A percentile compares a stretch with the other conserved stretches of the same genome.
Evolutionary conservation across 2,329 filamentous ascomycete species (phyloP).

Genomic region (Chrysoporthe cubensis): DNA sequence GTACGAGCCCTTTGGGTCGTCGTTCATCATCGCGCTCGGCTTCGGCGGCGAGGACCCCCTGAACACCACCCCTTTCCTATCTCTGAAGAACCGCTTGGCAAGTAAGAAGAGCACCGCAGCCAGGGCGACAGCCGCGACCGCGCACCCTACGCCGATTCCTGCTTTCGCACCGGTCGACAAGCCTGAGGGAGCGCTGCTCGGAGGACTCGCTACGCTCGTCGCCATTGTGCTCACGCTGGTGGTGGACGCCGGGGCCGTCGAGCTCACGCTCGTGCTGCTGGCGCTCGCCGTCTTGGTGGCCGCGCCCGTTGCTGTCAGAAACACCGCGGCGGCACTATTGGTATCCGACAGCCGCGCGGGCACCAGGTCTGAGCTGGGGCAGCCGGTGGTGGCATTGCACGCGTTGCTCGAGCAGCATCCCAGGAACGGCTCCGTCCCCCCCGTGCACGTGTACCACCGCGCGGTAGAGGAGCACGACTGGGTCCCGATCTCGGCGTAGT

Average conservation of each 20-base stretch:
- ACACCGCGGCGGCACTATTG: slow-evolving; percentile 24
- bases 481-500: slow-evolving; percentile 34
- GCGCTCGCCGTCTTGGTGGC: background rate
- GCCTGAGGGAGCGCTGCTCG: background rate
- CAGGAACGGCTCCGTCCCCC: slow-evolving; percentile 39
- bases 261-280: background rate
- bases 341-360: slow-evolving; percentile 35
- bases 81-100: slow-evolving; percentile 4
- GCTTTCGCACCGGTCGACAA: slow-evolving; percentile 30
- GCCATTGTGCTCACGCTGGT: background rate
- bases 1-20: background rate
- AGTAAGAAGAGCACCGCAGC: slow-evolving; percentile 19
- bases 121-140: slow-evolving; percentile 24
- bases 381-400: slow-evolving; percentile 34
- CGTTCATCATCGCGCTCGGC: background rate
- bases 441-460: slow-evolving; percentile 42
- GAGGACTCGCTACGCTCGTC: background rate
- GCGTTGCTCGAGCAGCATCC: slow-evolving; percentile 45
- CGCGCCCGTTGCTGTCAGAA: slow-evolving; percentile 15
- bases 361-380: slow-evolving; percentile 33
- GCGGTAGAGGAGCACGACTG: slow-evolving; percentile 39
- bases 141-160: slow-evolving; percentile 29
- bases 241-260: background rate
- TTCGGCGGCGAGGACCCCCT: slow-evolving; percentile 16
- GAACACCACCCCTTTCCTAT: slow-evolving; percentile 14